Base-by-base conservation (phyloP, 768 basidiomycete genomes). In the Flagelloscypha sp. region DNA sequence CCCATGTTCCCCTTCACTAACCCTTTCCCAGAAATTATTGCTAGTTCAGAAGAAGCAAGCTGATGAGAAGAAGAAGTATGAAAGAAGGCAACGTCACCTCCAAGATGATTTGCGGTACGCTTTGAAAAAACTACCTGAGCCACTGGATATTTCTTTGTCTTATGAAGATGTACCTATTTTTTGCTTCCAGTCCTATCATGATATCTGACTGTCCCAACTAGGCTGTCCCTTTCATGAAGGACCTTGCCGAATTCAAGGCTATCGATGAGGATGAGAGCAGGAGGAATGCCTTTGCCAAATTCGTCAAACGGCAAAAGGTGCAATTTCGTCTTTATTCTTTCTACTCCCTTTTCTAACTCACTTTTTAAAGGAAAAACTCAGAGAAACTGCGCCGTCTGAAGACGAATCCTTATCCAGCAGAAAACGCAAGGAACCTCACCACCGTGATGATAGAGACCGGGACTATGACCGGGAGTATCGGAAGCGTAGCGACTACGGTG, bases 31-130 rank as follows among this genome's bases (percentile, higher is more conserved):
- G 92, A 52, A 95, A 15, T n/a, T n/a, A n/a, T n/a, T n/a, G n/a
- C n/a, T n/a, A n/a, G 82, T 83, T 9, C 41, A 76, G 27, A 83
- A 77, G 56, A 79, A 79, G 43, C 81, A 84, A 23, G 82, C 83
- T 2, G 86, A 90, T 11, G 95, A 97, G 55, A 86, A 77, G 54
- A 69, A 81, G n/a, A 74, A 89, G 23, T 62, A 78, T 1, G 95
- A 98, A 58, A 72, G 90, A 38, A 79, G 72, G 48, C 77, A 82
- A 39, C 73, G 93, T 18, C 85, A 94, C 55, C 59, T 89, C 43
- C 88, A 95, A 50, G 95, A 99, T 57, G 95, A 98, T 51, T 66
- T 99, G 24, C 81, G 95, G 5, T 95, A 98, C 60, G 95, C 93
- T 0, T 66, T 97, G 45, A 90, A 86, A 62, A 94, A 94, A 54